Percentiles rank a stretch among this genome's conserved stretches.
Evolutionary conservation across 2,329 filamentous ascomycete genomes (phyloP).

Genomic region (Dendrostoma leiphaemia): DNA sequence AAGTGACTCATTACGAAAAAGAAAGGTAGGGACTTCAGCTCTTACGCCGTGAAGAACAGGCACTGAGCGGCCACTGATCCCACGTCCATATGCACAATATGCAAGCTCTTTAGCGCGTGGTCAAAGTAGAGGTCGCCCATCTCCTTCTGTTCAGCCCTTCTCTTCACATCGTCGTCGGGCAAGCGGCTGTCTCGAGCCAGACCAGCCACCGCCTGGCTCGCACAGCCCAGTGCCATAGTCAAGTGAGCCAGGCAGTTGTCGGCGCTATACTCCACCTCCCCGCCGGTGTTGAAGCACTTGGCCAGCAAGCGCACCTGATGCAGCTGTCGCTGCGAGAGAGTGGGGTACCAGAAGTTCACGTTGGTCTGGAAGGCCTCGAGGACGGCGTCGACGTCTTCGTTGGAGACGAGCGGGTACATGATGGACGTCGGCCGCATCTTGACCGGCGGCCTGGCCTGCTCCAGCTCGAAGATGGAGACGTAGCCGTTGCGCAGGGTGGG

Average conservation of each 20-base stretch:
- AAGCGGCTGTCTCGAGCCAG: conserved; percentile 22
- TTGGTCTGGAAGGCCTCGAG: conserved; percentile 42
- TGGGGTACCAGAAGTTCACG: conserved; percentile 54
- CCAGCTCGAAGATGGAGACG: conserved; percentile 45
- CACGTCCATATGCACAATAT: conserved; percentile 45
- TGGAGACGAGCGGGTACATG: conserved; percentile 41
- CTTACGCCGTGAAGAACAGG: conserved; percentile 43
- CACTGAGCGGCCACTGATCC: conserved; percentile 46
- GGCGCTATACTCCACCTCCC: conserved; percentile 35
- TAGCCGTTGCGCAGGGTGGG: conserved; percentile 41
- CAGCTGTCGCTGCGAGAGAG: conserved; percentile 40
- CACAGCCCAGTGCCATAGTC: conserved; percentile 47
- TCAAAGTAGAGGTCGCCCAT: conserved; percentile 45
- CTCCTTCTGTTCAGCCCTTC: conserved; percentile 29
- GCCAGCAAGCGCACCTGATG: conserved; percentile 27
- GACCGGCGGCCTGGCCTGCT: conserved; percentile 39
- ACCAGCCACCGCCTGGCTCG: conserved; percentile 36
- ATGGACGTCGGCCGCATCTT: conserved; percentile 28
- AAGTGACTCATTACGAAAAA: not conserved
- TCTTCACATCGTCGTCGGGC: conserved; percentile 28
- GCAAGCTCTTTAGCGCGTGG: conserved; percentile 42
- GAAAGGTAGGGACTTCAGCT: not conserved
- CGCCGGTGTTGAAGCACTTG: conserved; percentile 29
- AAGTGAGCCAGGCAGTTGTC: conserved; percentile 42
- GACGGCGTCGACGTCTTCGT: conserved; percentile 39